Percentiles rank a stretch among this genome's conserved stretches.
Conservation (phyloP, 2,329 filamentous ascomycete species). For the Microsporum canis region DNA sequence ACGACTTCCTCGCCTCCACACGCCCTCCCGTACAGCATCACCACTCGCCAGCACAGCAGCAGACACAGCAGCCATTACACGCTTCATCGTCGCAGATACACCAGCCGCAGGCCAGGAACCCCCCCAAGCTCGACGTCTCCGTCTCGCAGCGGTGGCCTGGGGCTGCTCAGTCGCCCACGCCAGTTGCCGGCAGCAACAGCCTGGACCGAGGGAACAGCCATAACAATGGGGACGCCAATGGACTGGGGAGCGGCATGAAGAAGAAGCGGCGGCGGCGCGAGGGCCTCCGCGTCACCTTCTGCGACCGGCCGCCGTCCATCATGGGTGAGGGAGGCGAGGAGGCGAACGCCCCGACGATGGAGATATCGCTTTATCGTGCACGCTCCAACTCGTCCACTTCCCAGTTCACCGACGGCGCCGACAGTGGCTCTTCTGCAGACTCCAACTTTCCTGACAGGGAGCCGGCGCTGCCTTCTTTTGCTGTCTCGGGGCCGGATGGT, state of each 20-base stretch:
- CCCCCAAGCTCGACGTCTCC: constrained; percentile 28
- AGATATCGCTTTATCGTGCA: constrained; percentile 40
- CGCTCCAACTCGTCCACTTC: constrained; percentile 12
- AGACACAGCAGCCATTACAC: constrained; percentile 10
- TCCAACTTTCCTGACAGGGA: neutral
- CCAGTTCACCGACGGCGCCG: constrained; percentile 7
- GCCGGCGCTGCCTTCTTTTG: constrained; percentile 5
- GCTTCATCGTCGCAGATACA: too few relatives aligned
- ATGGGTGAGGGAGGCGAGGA: constrained; percentile 92
- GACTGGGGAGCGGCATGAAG: constrained; percentile 6
- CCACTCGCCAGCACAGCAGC: constrained; percentile 11
- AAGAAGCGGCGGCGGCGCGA: constrained; percentile 43
- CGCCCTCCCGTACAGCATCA: constrained; percentile 4
- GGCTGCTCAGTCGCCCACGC: constrained; percentile 20
- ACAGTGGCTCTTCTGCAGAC: constrained; percentile 3
- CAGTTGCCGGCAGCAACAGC: constrained; percentile 1
- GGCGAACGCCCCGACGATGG: constrained; percentile 57
- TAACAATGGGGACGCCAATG: constrained; percentile 1
- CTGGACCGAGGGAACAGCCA: neutral
- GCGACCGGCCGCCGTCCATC: constrained; percentile 59
- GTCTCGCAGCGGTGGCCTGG: constrained; percentile 23
- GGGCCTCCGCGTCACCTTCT: constrained; percentile 64
- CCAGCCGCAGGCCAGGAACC: constrained; percentile 15
- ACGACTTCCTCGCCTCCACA: constrained; percentile 45
- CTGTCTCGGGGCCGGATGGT: neutral